Percentiles rank a stretch among this genome's conserved stretches.
Conservation (phyloP, 441 rosid species). For the Gossypium schwendimanii region DNA sequence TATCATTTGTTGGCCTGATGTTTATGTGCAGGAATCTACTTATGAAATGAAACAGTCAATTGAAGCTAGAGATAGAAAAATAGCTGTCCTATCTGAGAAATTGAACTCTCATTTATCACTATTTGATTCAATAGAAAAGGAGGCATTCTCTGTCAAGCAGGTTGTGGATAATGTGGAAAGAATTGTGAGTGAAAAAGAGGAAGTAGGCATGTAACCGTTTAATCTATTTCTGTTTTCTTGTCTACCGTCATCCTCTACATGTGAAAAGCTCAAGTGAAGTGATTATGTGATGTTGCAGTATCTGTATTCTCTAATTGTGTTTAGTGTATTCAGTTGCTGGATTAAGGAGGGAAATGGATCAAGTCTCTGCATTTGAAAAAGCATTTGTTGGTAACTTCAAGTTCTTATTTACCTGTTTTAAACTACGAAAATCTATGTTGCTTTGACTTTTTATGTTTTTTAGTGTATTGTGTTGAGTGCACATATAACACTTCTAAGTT, state of each 20-base stretch:
- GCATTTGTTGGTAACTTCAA: conserved; percentile 38
- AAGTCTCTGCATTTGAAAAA: conserved; percentile 42
- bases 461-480: neutral
- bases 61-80: conserved; percentile 53
- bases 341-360: conserved; percentile 60
- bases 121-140: conserved; percentile 80
- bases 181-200: conserved; percentile 62
- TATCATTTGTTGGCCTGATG: neutral
- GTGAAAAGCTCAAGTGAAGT: neutral
- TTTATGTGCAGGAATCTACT: conserved; percentile 59
- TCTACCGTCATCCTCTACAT: conserved; percentile 6
- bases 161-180: conserved; percentile 49
- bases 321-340: conserved; percentile 42
- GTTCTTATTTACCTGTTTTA: conserved; percentile 5
- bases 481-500: neutral
- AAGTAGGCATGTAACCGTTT: conserved; percentile 59
- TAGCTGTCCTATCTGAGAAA: conserved; percentile 38
- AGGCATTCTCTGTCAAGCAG: conserved; percentile 54
- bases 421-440: neutral
- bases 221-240: conserved; percentile 12
- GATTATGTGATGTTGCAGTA: conserved; percentile 11
- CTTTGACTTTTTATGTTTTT: neutral
- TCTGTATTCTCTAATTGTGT: conserved; percentile 5
- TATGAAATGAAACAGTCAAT: conserved; percentile 59
- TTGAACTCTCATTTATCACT: conserved; percentile 54